A percentile compares a stretch with the other conserved stretches of the same genome.
phyloP scores from a whole-genome alignment of 2,329 filamentous ascomycete genomes.

The Neonectria punicea region DNA sequence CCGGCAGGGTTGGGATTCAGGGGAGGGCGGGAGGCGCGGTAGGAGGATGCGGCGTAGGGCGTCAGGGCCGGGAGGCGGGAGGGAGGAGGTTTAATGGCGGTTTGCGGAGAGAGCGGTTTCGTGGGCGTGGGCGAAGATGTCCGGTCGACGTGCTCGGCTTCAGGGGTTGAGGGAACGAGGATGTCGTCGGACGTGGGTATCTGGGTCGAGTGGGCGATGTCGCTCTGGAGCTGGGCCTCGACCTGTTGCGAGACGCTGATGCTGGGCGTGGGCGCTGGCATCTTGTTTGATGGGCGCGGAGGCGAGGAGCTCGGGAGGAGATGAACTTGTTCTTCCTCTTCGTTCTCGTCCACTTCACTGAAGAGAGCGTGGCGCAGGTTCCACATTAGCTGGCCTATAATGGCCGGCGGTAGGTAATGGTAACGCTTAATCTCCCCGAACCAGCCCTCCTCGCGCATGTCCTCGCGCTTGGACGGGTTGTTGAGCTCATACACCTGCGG shows the following conservation, averaged over 20 bases:
- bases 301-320: conserved; percentile 37
- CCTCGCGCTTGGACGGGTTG: conserved; percentile 62
- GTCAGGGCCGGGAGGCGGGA: conserved; percentile 13
- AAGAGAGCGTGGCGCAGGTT: conserved; percentile 66
- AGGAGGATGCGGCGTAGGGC: conserved; percentile 27
- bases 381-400: conserved; percentile 66
- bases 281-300: conserved; percentile 17
- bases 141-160: conserved; percentile 28
- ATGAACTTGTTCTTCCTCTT: conserved; percentile 35
- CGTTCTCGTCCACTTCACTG: conserved; percentile 34
- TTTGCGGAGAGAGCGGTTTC: conserved; percentile 17
- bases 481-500: conserved; percentile 70
- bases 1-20: conserved; percentile 21
- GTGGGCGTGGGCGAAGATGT: conserved; percentile 28
- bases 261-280: conserved; percentile 38
- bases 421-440: conserved; percentile 63
- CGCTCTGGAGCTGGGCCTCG: conserved; percentile 61
- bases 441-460: conserved; percentile 67
- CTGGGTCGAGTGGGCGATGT: conserved; percentile 55
- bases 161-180: conserved; percentile 49
- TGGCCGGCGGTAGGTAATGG: conserved; percentile 64
- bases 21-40: conserved; percentile 33
- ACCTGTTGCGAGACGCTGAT: conserved; percentile 62
- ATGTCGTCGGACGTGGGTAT: conserved; percentile 44
- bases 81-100: conserved; percentile 33